phyloP scores from a whole-genome alignment of 108 stramenopile species.

The Nitzschia sp. region DNA sequence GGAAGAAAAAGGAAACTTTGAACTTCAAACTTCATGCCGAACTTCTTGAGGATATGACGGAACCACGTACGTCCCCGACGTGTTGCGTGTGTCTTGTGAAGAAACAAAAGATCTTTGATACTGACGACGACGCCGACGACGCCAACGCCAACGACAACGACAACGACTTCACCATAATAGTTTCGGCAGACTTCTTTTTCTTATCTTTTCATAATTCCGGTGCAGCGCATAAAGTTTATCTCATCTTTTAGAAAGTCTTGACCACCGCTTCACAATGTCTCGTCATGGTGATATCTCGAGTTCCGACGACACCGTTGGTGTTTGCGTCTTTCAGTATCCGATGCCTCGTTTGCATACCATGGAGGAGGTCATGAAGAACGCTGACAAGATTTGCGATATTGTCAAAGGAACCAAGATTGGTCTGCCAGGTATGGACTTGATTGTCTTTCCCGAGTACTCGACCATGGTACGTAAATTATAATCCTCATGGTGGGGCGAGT shows the following conservation, averaged over 20 bases:
- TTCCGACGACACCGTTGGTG: conserved; percentile 72
- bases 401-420: conserved; percentile 76
- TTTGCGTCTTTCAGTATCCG: conserved; percentile 84
- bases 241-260: not conserved
- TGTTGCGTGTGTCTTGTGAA: too few species aligned
- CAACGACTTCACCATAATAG: too few species aligned
- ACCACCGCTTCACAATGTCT: conserved; percentile 44
- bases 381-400: conserved; percentile 73
- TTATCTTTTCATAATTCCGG: too few species aligned
- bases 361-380: conserved; percentile 71
- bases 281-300: conserved; percentile 73
- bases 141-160: too few species aligned
- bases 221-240: too few species aligned
- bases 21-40: too few species aligned
- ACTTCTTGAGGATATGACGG: too few species aligned
- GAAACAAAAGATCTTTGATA: too few species aligned
- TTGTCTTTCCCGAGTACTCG: conserved; percentile 80
- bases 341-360: conserved; percentile 80
- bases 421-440: conserved; percentile 79
- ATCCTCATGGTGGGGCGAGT: not conserved
- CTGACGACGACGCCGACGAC: too few species aligned
- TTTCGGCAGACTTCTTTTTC: too few species aligned
- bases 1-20: too few species aligned
- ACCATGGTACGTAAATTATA: conserved; percentile 44
- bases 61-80: too few species aligned